These are phyloP conservation scores for Emergomyces africanus DNA, from an alignment of 2,329 filamentous ascomycete species.

Conservation along the genomic window DNA sequence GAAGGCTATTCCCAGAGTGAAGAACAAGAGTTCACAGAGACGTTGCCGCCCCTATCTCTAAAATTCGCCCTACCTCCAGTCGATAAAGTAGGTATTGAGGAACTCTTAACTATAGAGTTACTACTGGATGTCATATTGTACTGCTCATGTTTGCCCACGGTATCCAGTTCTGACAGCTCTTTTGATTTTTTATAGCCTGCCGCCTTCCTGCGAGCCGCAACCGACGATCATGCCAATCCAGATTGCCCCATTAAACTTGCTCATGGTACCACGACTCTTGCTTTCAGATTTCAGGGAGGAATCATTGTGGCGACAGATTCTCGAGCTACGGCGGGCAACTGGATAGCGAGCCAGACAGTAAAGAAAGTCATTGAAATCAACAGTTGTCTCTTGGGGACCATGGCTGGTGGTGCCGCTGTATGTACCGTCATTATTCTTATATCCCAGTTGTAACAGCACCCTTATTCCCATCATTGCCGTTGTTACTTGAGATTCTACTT, in stretches of 20 bases:
- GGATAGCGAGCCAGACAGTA: conserved; percentile 98
- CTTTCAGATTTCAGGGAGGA: conserved; percentile 94
- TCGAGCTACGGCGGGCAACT: conserved; percentile 91
- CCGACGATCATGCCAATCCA: conserved; percentile 94
- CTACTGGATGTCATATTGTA: background rate
- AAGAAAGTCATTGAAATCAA: conserved; percentile 99
- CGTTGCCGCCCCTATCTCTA: conserved; percentile 64
- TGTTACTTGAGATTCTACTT: background rate
- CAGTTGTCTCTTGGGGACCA: conserved; percentile 82
- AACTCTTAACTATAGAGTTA: background rate
- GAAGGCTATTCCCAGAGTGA: conserved; percentile 62
- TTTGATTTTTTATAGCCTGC: conserved; percentile 50
- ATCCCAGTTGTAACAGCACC: background rate
- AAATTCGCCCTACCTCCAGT: conserved; percentile 94
- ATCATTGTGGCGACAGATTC: conserved; percentile 99
- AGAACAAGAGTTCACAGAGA: conserved; percentile 58
- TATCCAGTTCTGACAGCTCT: background rate
- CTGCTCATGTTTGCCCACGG: background rate
- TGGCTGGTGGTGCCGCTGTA: conserved; percentile 93
- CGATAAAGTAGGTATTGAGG: conserved; percentile 55
- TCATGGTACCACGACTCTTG: conserved; percentile 94
- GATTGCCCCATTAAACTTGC: conserved; percentile 98
- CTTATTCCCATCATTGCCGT: background rate
- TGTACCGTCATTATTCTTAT: conserved; percentile 19
- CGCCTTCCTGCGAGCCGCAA: conserved; percentile 90